Evolutionary conservation across 2,329 filamentous ascomycete species (phyloP), one percentile per base, ranked within the genome.

Genomic region (Akanthomyces lecanii): DNA sequence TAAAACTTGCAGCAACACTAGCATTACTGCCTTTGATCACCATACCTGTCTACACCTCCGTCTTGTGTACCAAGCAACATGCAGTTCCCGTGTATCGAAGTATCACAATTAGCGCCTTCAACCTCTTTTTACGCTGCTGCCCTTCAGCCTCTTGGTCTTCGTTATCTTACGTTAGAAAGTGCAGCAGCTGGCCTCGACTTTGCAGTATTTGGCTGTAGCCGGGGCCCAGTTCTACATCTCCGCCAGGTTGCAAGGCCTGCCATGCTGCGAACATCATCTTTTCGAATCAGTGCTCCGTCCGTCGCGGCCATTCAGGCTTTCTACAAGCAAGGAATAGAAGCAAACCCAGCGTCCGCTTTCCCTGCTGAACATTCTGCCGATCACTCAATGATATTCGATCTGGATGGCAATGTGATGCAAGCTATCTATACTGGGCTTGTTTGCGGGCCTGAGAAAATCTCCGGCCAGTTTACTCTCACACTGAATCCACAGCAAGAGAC

Each of bases 331-430:
- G 90, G 88, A 12, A 76, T 90, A 59, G 86, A 84, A 68, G 88
- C 90, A 52, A 76, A 80, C 69, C 79, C 80, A 53, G 71, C 71
- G 82, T 68, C 78, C 79, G 69, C 55, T 77, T 71, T 78, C 63
- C 68, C 40, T 16, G 16, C n/a, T 8, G 18, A 62, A 36, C 23
- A 11, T 47, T 62, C 21, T 6, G 10, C 23, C 36, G 23, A 38
- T 33, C 59, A 51, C 77, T 83, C 75, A 79, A 85, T 78, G 81
- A 87, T 92, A 47, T 82, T 86, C 65, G 92, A 96, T 74, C 82
- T 91, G 61, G 91, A 96, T 77, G 90, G 90, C 57, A 96, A 96
- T 77, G 89, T 84, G 68, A 87, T 96, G 72, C 90, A 95, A 71
- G 89, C 91, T 36, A 85, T 93, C 56, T 89, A 28, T 25, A 55